phyloP scores from a whole-genome alignment of 352 stramenopile genomes.

The Synura sp. region DNA sequence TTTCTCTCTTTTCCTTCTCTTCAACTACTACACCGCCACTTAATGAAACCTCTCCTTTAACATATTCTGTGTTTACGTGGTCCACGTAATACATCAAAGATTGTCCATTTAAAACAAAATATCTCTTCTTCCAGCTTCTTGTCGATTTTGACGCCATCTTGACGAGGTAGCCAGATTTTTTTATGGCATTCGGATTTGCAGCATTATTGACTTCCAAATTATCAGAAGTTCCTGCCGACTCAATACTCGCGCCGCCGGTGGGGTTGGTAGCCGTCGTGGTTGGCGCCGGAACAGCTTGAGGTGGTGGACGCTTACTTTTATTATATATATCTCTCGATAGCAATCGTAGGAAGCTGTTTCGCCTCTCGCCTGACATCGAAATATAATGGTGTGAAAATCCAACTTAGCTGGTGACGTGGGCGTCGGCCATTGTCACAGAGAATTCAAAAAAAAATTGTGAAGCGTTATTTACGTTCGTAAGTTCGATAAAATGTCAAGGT shows the following conservation, averaged over 20 bases:
- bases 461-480: neutral
- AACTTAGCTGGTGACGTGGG: too few species aligned
- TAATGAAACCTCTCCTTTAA: conserved; percentile 17
- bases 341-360: too few species aligned
- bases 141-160: conserved; percentile 4
- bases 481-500: neutral
- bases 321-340: neutral
- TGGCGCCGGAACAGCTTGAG: neutral
- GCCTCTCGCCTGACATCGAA: too few species aligned
- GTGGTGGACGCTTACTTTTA: neutral
- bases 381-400: too few species aligned
- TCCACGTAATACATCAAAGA: neutral
- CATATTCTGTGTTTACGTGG: neutral
- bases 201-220: neutral
- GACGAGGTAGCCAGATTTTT: conserved; percentile 12
- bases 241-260: neutral
- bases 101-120: neutral
- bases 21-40: neutral
- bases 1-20: too few species aligned
- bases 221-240: neutral
- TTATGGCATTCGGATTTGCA: neutral
- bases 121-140: conserved; percentile 43
- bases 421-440: neutral
- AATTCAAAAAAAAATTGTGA: neutral
- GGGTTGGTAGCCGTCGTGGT: neutral